Conservation (phyloP, 2,329 filamentous ascomycete genomes). For the Diaporthe aspalathi region DNA sequence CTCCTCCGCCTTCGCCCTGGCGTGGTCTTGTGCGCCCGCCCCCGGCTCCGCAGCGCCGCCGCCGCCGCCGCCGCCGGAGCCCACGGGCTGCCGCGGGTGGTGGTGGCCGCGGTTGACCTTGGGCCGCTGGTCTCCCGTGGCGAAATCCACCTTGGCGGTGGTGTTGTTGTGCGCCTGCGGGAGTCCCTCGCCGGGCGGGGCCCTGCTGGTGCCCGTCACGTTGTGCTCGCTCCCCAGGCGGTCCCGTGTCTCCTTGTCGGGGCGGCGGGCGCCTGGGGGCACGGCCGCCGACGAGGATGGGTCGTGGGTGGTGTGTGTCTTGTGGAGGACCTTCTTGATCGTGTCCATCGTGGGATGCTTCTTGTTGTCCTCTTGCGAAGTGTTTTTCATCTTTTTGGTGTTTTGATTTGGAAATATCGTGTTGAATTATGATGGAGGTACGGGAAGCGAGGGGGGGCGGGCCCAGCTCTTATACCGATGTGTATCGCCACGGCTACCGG, state of each 20-base stretch:
- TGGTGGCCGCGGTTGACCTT: slow-evolving; percentile 38
- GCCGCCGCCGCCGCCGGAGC: no score
- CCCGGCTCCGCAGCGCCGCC: no score
- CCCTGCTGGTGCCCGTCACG: slow-evolving; percentile 30
- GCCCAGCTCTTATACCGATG: not conserved
- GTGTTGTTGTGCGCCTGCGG: not conserved
- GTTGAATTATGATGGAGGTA: not conserved
- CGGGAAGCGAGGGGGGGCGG: not conserved
- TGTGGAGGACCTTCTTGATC: slow-evolving; percentile 38
- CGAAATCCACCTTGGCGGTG: not conserved
- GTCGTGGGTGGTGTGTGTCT: slow-evolving; percentile 15
- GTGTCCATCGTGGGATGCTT: slow-evolving; percentile 31
- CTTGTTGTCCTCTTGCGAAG: not conserved
- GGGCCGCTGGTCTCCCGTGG: slow-evolving; percentile 19
- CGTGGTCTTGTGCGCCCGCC: not conserved
- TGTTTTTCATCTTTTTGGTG: not conserved
- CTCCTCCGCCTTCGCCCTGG: slow-evolving; percentile 36
- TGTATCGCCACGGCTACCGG: not conserved
- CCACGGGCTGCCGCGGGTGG: slow-evolving; percentile 38
- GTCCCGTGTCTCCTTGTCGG: slow-evolving; percentile 32
- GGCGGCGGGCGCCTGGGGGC: not conserved
- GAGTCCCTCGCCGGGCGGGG: slow-evolving; percentile 12
- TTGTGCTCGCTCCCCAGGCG: slow-evolving; percentile 32
- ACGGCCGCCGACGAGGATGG: not conserved
- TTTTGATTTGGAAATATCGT: not conserved